Percentiles rank a stretch among this genome's conserved stretches.
These are phyloP conservation scores for Raphanus hybrid DNA, from an alignment of 441 rosid species.

Conservation along the genomic window DNA sequence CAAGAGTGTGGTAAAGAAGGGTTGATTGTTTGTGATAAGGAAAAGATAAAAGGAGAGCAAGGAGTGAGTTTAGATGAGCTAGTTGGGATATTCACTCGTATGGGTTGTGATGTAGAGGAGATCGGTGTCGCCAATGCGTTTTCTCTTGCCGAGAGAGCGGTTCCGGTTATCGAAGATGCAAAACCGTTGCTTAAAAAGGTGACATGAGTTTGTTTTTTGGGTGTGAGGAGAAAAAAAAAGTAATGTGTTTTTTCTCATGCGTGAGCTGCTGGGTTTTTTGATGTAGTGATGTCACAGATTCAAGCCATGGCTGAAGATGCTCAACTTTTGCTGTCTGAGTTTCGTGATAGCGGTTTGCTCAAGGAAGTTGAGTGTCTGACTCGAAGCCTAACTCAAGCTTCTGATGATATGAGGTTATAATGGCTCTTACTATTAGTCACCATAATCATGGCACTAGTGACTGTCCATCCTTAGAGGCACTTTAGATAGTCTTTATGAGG, in stretches of 20 bases:
- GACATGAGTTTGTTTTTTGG: constrained; percentile 40
- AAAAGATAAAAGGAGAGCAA: constrained; percentile 79
- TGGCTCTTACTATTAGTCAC: constrained; percentile 2
- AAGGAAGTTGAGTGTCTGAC: constrained; percentile 87
- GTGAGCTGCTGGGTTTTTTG: constrained; percentile 38
- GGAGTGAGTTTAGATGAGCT: constrained; percentile 94
- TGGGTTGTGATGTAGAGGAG: constrained; percentile 85
- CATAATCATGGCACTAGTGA: not conserved
- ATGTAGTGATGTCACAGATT: constrained; percentile 90
- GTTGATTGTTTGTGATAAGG: constrained; percentile 84
- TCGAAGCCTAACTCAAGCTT: constrained; percentile 80
- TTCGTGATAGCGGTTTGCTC: constrained; percentile 82
- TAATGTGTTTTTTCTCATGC: too few relatives aligned
- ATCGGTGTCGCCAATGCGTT: constrained; percentile 74
- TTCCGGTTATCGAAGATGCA: constrained; percentile 81
- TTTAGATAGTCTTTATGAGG: not conserved
- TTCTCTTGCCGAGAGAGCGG: constrained; percentile 74
- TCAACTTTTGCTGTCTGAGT: constrained; percentile 86
- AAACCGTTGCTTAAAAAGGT: constrained; percentile 90
- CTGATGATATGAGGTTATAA: constrained; percentile 83
- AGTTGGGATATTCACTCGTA: constrained; percentile 87
- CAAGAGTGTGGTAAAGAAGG: constrained; percentile 79
- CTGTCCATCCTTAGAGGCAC: not conserved
- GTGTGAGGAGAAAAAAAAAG: not conserved
- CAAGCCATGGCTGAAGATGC: constrained; percentile 97